Evolutionary conservation across 345 rosid species (phyloP), one percentile per base, ranked within the genome.

Genomic region (Citrus medica): DNA sequence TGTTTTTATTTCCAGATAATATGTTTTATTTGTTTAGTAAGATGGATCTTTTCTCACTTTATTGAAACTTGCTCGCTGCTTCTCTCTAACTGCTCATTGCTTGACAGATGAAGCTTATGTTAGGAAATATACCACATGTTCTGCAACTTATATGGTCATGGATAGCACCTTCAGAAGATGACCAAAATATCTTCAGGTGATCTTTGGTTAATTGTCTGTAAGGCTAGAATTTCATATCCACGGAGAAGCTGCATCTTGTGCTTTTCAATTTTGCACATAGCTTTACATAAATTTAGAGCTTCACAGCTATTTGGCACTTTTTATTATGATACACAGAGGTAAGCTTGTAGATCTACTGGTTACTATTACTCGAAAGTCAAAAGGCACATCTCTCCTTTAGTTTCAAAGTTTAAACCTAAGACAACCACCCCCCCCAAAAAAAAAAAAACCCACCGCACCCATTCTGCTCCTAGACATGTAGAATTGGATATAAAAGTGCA

Each of bases 121-220:
- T 89, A 82, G 98, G 98, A 73, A 79, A 96, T 80, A 89, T 96
- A 79, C 92, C 98, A 33, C 90, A 88, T 82, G 91, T 96, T 77
- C 88, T 96, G 83, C 97, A 96, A 86, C 83, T 89, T 86, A 86
- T 96, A 79, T 96, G 99, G 99, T 94, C 89, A 67, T 96, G 99
- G 99, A 88, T 96, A 84, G 90, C 98, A 25, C 97, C 98, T 78
- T 85, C 91, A 80, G 99, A 90, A 84, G 98, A 96, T 83, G 93
- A 89, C 82, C 88, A 87, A 69, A 89, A 84, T 81, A 76, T 84
- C 71, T 91, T 92, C 86, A 94, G 99, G 99, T 90, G 83, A 80
- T 76, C 13, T 64, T 33, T 16, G 4, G n/a, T 66, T 61, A 14
- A 37, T 51, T 63, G 32, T 76, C 30, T 58, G 27, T 67, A 61